Percentiles rank a stretch among this genome's conserved stretches.
Conservation (phyloP, 1,284 basidiomycete species). For the Pseudozyma sp. region DNA sequence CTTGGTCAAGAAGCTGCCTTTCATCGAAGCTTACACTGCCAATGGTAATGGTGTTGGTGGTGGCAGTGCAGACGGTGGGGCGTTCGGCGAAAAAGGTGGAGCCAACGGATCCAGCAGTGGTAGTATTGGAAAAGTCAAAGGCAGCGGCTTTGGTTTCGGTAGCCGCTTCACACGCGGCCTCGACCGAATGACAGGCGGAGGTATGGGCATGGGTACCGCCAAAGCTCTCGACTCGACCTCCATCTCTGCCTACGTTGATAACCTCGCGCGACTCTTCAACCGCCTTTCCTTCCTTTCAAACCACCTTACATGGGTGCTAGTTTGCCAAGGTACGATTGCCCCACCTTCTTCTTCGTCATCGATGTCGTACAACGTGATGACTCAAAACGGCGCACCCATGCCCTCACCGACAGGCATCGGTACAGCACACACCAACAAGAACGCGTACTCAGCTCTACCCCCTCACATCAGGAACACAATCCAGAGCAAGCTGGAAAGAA, state of each 20-base stretch:
- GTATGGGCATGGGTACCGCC: conserved; percentile 2
- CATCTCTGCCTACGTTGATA: conserved; percentile 16
- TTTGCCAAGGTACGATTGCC: conserved; percentile 12
- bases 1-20: conserved; percentile 82
- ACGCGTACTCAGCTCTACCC: conserved; percentile 30
- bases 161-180: conserved; percentile 20
- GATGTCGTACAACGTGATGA: background rate
- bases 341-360: background rate
- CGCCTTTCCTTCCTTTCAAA: background rate
- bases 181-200: conserved; percentile 27
- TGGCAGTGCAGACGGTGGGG: conserved; percentile 71
- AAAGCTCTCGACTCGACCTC: conserved; percentile 9
- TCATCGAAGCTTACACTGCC: conserved; percentile 18
- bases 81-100: background rate
- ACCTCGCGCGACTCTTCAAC: background rate
- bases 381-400: background rate
- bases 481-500: conserved; percentile 80
- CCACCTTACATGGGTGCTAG: conserved; percentile 14
- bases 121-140: background rate
- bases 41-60: conserved; percentile 70
- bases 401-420: conserved; percentile 19
- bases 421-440: conserved; percentile 5
- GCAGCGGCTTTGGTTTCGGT: conserved; percentile 9
- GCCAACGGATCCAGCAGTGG: conserved; percentile 6
- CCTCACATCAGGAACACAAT: conserved; percentile 76